Base-by-base conservation (phyloP, 495 filamentous ascomycete species). In the Aspergillus bridgeri region DNA sequence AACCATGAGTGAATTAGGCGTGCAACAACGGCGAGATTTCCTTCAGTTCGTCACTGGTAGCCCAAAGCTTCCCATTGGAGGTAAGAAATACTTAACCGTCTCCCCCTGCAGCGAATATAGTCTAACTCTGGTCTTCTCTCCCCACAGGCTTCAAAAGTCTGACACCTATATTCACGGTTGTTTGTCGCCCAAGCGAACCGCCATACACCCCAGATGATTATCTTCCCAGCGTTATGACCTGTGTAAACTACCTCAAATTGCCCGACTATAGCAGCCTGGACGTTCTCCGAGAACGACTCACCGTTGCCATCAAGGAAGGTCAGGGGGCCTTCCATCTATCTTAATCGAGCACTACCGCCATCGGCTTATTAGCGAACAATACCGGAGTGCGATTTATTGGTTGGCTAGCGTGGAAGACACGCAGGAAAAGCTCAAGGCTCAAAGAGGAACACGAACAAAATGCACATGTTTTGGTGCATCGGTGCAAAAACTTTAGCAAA, bases 321-420 rank as follows among this genome's bases (percentile, higher is more conserved):
- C 95, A 98, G 69, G 95, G 95, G 18, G 95, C 95, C 53, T 99
- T 99, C 83, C 95, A 98, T 72, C 79, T 99, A 54, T 98, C 95
- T 42, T 98, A 44, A 60, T 29, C 19, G 0, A 25, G 42, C 19
- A 13, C 22, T 47, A 21, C 33, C 33, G 11, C 33, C 11, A 38
- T 11, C 8, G 1, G 13, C 11, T 38, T 38, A 3, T 38, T 38
- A 8, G 33, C 6, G 3, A 15, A 38, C 33, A 23, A 47, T 19
- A 21, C 21, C 45, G 18, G 45, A 9, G 48, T 51, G 48, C 23
- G 11, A 6, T 51, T 18, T 23, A 8, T 51, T 23, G 48, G 48
- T n/a, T 24, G 27, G 22, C 49, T 25, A 18, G 45, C 45, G 45
- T 38, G 50, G 25, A 42, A 51, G 49, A 15, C 24, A 24, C 49